Evolutionary conservation across 257 asterid genomes (phyloP).

Genomic region (Cinchona pubescens): DNA sequence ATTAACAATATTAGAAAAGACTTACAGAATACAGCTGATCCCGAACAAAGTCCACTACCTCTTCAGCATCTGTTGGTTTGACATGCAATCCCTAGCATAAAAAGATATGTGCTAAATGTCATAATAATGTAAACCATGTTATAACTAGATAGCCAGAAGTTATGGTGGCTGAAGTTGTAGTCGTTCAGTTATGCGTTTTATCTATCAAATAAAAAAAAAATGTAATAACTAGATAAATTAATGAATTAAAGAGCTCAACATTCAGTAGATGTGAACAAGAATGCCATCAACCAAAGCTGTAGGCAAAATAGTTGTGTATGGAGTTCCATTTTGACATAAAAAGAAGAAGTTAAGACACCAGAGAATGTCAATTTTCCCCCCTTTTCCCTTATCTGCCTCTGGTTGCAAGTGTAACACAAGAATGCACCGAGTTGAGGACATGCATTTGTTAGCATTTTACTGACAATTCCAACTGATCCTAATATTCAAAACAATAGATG

Average conservation of each 20-base stretch:
- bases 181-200: no score
- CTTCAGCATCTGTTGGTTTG: constrained; percentile 92
- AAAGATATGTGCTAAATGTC: constrained; percentile 6
- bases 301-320: neutral
- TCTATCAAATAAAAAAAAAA: no score
- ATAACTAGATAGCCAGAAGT: no score
- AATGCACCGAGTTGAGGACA: neutral
- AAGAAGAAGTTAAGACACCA: neutral
- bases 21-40: constrained; percentile 59
- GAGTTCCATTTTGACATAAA: neutral
- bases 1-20: constrained; percentile 7
- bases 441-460: neutral
- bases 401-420: neutral
- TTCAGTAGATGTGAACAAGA: neutral
- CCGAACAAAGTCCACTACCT: constrained; percentile 65
- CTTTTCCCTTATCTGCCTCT: constrained; percentile 1
- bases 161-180: no score
- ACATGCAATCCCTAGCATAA: constrained; percentile 84
- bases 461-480: neutral
- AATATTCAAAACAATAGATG: neutral
- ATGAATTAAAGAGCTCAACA: neutral
- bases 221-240: neutral
- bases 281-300: neutral
- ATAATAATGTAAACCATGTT: neutral
- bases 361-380: neutral